These are phyloP conservation scores for Scytalidium sp. DNA, from an alignment of 2,329 filamentous ascomycete species.

Conservation along the genomic window DNA sequence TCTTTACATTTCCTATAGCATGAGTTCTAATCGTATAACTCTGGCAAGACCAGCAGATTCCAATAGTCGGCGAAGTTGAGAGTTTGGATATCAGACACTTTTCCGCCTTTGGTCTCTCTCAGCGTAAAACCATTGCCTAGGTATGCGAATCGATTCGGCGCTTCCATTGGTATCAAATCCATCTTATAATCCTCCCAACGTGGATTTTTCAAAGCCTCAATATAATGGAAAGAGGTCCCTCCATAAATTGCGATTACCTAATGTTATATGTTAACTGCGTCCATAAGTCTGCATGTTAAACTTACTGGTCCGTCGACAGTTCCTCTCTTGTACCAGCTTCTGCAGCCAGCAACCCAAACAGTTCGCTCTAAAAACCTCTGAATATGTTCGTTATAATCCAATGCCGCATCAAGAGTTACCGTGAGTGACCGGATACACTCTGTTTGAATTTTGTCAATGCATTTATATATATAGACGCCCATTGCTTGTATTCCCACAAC, in stretches of 20 bases:
- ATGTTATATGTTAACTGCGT: slow-evolving; percentile 45
- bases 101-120: slow-evolving; percentile 30
- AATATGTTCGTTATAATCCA: slow-evolving; percentile 47
- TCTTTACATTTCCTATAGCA: background rate
- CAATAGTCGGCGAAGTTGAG: slow-evolving; percentile 1
- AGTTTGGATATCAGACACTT: background rate
- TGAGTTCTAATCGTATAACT: background rate
- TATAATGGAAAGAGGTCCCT: slow-evolving; percentile 50
- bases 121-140: slow-evolving; percentile 51
- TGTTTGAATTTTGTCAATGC: slow-evolving; percentile 30
- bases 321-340: slow-evolving; percentile 51
- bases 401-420: slow-evolving; percentile 40
- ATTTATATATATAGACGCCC: slow-evolving; percentile 3
- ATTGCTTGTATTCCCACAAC: slow-evolving; percentile 4
- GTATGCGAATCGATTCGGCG: slow-evolving; percentile 44
- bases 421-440: slow-evolving; percentile 43
- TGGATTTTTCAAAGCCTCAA: slow-evolving; percentile 43
- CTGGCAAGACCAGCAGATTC: slow-evolving; percentile 1
- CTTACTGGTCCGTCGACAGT: slow-evolving; percentile 41
- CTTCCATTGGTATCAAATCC: slow-evolving; percentile 42
- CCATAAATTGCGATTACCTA: slow-evolving; percentile 28
- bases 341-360: slow-evolving; percentile 41
- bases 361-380: slow-evolving; percentile 48
- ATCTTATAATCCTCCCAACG: slow-evolving; percentile 48
- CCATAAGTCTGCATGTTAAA: too few species aligned